phyloP scores from a whole-genome alignment of 768 basidiomycete species.

The Russula abietina region DNA sequence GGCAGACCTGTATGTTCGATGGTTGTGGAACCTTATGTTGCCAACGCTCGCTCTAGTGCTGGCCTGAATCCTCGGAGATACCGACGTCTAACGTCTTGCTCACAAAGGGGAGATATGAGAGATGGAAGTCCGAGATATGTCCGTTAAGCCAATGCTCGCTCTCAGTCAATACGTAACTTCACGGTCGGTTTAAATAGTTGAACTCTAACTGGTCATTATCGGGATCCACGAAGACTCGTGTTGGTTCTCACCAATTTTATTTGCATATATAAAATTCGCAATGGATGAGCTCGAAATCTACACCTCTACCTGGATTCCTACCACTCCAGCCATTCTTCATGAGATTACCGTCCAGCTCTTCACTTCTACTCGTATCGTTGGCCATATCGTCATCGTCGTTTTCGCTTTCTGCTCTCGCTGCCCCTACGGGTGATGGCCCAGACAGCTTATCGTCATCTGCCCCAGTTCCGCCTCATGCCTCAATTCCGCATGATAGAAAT shows the following conservation, averaged over 20 bases:
- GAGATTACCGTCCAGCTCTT: slow-evolving; percentile 32
- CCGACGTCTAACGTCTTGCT: slow-evolving; percentile 37
- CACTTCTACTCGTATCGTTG: slow-evolving; percentile 31
- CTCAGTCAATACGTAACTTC: slow-evolving; percentile 2
- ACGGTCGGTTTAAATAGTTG: not conserved
- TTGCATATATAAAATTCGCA: not conserved
- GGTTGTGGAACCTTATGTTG: slow-evolving; percentile 39
- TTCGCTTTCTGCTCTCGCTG: slow-evolving; percentile 31
- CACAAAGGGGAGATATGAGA: slow-evolving; percentile 55
- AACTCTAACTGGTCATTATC: not conserved
- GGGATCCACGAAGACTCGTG: not conserved
- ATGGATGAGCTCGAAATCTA: not conserved
- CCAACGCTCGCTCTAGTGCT: slow-evolving; percentile 35
- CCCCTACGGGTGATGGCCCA: slow-evolving; percentile 24
- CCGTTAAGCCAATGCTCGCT: not conserved
- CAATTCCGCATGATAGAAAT: slow-evolving; percentile 10
- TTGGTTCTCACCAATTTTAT: too few relatives aligned
- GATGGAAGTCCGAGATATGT: slow-evolving; percentile 41
- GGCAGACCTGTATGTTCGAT: slow-evolving; percentile 44
- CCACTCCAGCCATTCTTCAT: slow-evolving; percentile 26
- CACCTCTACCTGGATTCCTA: not conserved
- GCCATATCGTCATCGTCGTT: slow-evolving; percentile 27
- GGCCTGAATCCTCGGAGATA: slow-evolving; percentile 30
- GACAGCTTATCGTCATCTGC: not conserved
- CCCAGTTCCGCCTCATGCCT: not conserved